Conservation (phyloP, 176 grass and related monocot species). For the Eleusine indica region DNA sequence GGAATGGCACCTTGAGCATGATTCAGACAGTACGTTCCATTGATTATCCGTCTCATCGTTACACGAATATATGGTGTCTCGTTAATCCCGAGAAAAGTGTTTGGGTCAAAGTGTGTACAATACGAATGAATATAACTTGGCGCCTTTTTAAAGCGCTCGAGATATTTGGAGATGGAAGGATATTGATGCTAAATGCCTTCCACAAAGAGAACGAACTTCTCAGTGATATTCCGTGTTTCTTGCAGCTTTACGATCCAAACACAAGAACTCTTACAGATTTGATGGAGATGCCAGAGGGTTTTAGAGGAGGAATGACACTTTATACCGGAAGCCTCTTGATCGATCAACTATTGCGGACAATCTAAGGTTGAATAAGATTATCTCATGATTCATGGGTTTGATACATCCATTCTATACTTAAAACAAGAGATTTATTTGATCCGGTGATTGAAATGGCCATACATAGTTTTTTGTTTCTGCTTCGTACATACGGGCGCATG, state of each 20-base stretch:
- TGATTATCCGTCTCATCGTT: background rate
- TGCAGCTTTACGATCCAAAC: conserved; percentile 1
- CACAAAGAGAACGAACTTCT: background rate
- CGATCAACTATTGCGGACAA: no score
- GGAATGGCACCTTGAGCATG: background rate
- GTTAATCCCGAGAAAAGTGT: background rate
- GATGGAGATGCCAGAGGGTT: background rate
- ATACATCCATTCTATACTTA: no score
- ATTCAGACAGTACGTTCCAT: background rate
- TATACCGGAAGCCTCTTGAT: background rate
- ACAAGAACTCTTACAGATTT: background rate
- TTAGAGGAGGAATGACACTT: background rate
- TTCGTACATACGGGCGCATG: no score
- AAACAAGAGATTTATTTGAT: no score
- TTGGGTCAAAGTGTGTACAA: background rate
- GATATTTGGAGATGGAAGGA: background rate
- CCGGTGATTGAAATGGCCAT: no score
- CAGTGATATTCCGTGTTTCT: no score
- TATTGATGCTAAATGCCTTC: background rate
- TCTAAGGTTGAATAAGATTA: no score
- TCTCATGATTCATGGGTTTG: no score
- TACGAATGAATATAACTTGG: background rate
- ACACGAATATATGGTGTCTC: background rate
- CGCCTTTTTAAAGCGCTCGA: background rate
- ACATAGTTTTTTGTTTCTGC: no score